Evolutionary conservation across 768 basidiomycete genomes (phyloP), one percentile per base, ranked within the genome.

Genomic region (Auricularia heimuer): DNA sequence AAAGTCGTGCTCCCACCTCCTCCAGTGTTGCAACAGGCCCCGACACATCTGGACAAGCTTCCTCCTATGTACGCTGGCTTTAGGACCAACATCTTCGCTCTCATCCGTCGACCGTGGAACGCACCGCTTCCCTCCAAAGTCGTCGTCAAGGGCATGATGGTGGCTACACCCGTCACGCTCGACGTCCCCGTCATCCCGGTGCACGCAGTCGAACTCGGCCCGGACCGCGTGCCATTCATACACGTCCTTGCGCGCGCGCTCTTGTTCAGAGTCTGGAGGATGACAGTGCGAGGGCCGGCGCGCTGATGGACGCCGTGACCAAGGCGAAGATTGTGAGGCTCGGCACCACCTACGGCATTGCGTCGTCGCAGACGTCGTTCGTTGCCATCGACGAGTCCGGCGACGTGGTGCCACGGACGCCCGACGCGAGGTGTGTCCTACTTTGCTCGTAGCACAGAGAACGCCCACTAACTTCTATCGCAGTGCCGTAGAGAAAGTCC

Each of bases 281-380:
- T 14, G 68, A 63, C 11, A 12, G n/a, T 18, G 8, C 12, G 39
- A 7, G 12, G 39, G n/a, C 54, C 10, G 10, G 11, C 34, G 29
- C 29, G 34, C 56, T 29, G 16, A 6, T 29, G 29, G 45, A 39
- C 14, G 24, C 56, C 7, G 14, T 60, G 11, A 34, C 29, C 24
- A 24, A 76, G 70, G 80, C 80, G 3, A 75, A 77, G 1, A 82
- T 85, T 36, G 70, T 85, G 12, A 75, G 77, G 44, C 76, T 86
- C 1, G 85, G 83, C 4, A 72, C 77, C 65, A 72, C 71, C 36
- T 86, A 85, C 67, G 80, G 81, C 65, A 76, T 87, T 54, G 79
- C 77, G 0, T 86, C 81, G 70, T 69, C 70, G 47, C 71, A 80
- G 65, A 87, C 85, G 0, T 83, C 83, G 1, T 87, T 87, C 68